phyloP scores from a whole-genome alignment of 169 alveolate genomes.

The Ichthyophthirius multifiliis region DNA sequence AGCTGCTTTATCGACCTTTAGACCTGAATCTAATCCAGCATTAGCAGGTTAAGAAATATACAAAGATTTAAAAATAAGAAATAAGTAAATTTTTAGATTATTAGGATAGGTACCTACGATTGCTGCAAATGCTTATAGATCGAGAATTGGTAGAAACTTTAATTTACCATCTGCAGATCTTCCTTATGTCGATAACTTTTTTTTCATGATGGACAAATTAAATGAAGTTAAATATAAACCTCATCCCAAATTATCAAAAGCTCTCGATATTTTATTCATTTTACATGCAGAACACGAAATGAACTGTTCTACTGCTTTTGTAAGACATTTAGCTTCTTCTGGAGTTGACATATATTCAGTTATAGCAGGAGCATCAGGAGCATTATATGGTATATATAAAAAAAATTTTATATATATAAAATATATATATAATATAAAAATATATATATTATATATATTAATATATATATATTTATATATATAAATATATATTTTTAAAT shows the following conservation, averaged over 20 bases:
- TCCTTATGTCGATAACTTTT: constrained; percentile 79
- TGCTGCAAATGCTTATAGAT: constrained; percentile 75
- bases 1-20: constrained; percentile 72
- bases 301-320: constrained; percentile 88
- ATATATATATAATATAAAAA: background rate
- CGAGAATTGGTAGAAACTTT: constrained; percentile 67
- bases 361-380: constrained; percentile 80
- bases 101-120: constrained; percentile 70
- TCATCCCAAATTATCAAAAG: constrained; percentile 70
- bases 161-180: constrained; percentile 66
- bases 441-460: background rate
- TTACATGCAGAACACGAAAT: constrained; percentile 91
- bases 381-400: constrained; percentile 12
- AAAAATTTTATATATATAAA: background rate
- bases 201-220: constrained; percentile 86
- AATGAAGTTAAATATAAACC: constrained; percentile 62
- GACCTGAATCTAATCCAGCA: constrained; percentile 79
- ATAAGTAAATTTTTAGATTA: constrained; percentile 67
- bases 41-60: constrained; percentile 60
- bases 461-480: too few relatives aligned
- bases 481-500: too few relatives aligned
- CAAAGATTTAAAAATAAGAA: constrained; percentile 53
- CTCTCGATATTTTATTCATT: constrained; percentile 75
- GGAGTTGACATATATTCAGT: constrained; percentile 72
- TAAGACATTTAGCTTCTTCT: constrained; percentile 85